A percentile compares a stretch with the other conserved stretches of the same genome.
These are phyloP conservation scores for Alliaria petiolata DNA, from an alignment of 345 rosid genomes.

Conservation along the genomic window DNA sequence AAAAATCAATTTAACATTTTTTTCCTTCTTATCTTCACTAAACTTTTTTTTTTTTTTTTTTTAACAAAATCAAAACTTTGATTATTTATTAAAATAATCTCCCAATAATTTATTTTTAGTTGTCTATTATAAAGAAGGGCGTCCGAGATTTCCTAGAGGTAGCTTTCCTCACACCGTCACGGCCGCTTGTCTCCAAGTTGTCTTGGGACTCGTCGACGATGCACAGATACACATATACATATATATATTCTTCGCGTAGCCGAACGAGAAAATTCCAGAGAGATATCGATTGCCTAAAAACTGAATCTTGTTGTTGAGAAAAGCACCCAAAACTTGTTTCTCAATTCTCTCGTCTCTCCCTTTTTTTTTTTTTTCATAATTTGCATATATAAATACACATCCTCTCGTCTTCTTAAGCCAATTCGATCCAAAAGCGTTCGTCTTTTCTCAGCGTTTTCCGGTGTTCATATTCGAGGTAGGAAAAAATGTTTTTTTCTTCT, in stretches of 20 bases:
- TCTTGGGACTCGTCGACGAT: slow-evolving; percentile 32
- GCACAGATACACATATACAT: neutral
- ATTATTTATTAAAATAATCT: neutral
- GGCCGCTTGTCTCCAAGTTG: slow-evolving; percentile 38
- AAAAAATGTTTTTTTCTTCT: too few species aligned
- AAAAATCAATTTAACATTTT: neutral
- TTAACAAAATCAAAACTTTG: neutral
- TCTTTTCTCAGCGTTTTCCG: slow-evolving; percentile 4
- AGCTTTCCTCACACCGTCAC: slow-evolving; percentile 32
- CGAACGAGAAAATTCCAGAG: slow-evolving; percentile 24
- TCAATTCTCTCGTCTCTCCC: slow-evolving; percentile 5
- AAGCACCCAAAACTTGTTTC: slow-evolving; percentile 12
- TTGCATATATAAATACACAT: slow-evolving; percentile 8
- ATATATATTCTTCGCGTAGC: slow-evolving; percentile 9
- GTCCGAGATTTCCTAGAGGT: slow-evolving; percentile 15
- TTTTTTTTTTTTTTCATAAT: neutral
- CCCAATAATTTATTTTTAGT: neutral
- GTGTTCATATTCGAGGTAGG: slow-evolving; percentile 26
- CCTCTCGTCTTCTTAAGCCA: neutral
- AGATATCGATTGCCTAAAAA: slow-evolving; percentile 1
- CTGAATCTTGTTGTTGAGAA: slow-evolving; percentile 26
- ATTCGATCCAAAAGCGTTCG: slow-evolving; percentile 24
- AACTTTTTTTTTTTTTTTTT: too few species aligned
- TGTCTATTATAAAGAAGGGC: neutral
- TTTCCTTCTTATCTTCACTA: neutral